Base-by-base conservation (phyloP, 2,329 filamentous ascomycete genomes). In the Hymenoscyphus linearis region DNA sequence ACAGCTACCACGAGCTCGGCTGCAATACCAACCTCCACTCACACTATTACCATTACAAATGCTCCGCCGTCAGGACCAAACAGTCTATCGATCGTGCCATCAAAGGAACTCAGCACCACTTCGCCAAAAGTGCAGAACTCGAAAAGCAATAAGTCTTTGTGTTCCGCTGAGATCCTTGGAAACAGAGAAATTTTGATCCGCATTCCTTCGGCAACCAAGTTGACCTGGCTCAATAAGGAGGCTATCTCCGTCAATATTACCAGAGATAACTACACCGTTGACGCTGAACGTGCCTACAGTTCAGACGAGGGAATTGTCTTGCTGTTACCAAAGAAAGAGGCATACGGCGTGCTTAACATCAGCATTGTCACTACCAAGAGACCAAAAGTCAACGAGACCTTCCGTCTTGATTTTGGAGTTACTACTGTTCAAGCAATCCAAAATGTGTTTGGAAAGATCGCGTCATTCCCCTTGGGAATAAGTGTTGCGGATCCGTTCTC, bases 361-460 rank as follows among this genome's bases (percentile, higher is more conserved):
- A 80, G 81, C 2, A 78, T 88, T 37, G 76, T 80, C 59, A 85
- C 85, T 0, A 83, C 78, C 14, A 82, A 79, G 60, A 82, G 81
- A 63, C 85, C 85, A 26, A 82, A 79, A 71, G 78, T 87, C 64
- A 83, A 83, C 67, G 84, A 87, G 73, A 81, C 80, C 0, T 83
- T 87, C 70, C 78, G 80, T 44, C 74, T 88, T 34, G 80, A 86
- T 70, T 85, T 88, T 71, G 82, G 83, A 31, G 67, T 65, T 1
- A 65, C 62, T 47, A 34, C 66, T 50, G 63, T 62, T 52, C 69
- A 69, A 47, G 58, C 61, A 52, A 65, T 67, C 61, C 69, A 72
- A 57, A 62, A 59, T 54, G 56, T 71, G 13, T 31, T 71, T 37
- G 63, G 66, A 31, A 69, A 66, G 47, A 58, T 72, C 13, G 65